Base-by-base conservation (phyloP, 2,329 filamentous ascomycete species). In the Ceratocystis alfenasii region DNA sequence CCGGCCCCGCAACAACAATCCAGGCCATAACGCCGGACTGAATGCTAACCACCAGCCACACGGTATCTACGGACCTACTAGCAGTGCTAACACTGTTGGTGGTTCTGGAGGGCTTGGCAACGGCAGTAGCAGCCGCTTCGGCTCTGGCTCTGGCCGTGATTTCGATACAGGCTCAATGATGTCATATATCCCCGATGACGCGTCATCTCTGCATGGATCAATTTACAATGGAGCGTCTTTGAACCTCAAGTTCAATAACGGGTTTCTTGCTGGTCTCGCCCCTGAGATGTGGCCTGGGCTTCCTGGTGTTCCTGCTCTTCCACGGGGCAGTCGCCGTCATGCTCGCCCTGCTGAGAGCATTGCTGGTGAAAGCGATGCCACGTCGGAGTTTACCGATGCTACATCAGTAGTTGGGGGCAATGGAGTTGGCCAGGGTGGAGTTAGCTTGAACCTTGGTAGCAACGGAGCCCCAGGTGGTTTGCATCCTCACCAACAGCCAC, bases 131-230 rank as follows among this genome's bases (percentile, higher is more conserved):
- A 41, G 8, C 36, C 36, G 36, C 10, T 41, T 41, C 10, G 74
- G 75, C 5, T 75, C 74, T 67, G 68, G 73, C 20, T 74, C 78
- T 17, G 64, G 72, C 46, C 80, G 81, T 55, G 83, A 85, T 68
- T 81, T 84, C 67, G 93, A 96, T 72, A 85, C 88, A 20, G 89
- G 90, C 55, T 97, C 93, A 2, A 89, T 96, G 73, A 82, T 96
- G 71, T 94, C 93, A 17, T 97, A 95, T 74, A 96, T 99, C 68
- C 90, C 93, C 1, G 94, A 99, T 72, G 94, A 99, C 74, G 91
- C 96, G 50, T 97, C 93, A 7, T 96, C 92, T 1, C 88, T 99
- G 59, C 93, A 97, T 75, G 92, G 91, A 61, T 96, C 91, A 57
- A 87, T 91, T 0, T 84, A 97, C 63, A 91, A 91, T 65, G 91